Base-by-base conservation (phyloP, 345 rosid species). In the Eucalyptus marginata region DNA sequence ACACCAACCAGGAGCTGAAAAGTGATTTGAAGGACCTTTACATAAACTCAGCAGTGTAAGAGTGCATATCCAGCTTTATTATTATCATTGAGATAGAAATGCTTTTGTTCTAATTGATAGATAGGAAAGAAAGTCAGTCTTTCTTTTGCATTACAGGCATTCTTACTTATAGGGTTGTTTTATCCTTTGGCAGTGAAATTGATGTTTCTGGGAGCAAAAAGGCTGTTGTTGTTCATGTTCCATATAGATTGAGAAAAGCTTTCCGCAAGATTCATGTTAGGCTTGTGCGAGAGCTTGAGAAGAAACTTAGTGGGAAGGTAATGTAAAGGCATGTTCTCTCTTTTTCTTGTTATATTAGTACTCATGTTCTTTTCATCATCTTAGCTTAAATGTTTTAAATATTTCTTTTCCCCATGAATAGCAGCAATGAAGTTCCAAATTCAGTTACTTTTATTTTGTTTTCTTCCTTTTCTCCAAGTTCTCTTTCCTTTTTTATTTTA, bases 241-340 rank as follows among this genome's bases (percentile, higher is more conserved):
- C 99, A 22, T 97, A 91, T 93, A 93, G 99, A 90, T 83, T 97
- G 92, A 95, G 98, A 91, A 97, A 95, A 87, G 97, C 96, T 49
- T 97, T 90, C 90, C 88, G 94, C 36, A 97, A 96, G 93, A 94
- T 96, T 89, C 98, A 96, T 91, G 93, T 94, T 58, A 94, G 95
- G 91, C 99, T 97, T 89, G 96, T 96, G 90, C 94, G 99, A 89
- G 99, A 97, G 88, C 96, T 97, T 46, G 97, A 96, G 91, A 97
- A 96, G 96, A 96, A 97, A 92, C 95, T 97, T 90, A 97, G 97
- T 13, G 97, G 98, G 54, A 96, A 97, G 99, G 98, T 95, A 54
- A 76, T 40, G 84, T 3, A 4, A 40, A 20, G 47, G 13, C 29
- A 5, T 40, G 29, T 40, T 44, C 47, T 18, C 46, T 40, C 27